Base-by-base conservation (phyloP, 139 green algal genomes). In the Tetraselmis striata region DNA sequence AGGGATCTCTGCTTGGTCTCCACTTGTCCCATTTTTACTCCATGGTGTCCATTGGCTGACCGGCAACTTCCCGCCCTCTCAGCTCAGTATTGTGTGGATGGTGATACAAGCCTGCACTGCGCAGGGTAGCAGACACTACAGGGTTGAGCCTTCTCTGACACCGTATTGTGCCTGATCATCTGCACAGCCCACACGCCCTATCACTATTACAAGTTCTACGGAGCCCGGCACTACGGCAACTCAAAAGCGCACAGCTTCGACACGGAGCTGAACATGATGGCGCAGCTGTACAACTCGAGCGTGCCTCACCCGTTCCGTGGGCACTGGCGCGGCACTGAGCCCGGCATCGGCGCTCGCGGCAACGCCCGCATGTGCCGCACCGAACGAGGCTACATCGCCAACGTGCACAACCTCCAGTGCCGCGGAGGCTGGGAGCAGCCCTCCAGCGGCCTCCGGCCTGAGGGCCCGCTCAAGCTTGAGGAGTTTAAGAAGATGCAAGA, bases 221-320 rank as follows among this genome's bases (percentile, higher is more conserved):
- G 74, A 2, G 25, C 74, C 74, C 74, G 74, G 2, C 26, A 28
- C 26, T 29, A 77, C 74, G 74, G 74, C 23, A 77, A 77, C 74
- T 31, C 74, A 2, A 28, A 77, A 29, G 74, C 74, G n/a, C 74
- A 77, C 74, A 31, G 26, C 74, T 77, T 77, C 25, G 74, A 77
- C 74, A 77, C 74, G 74, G 74, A 77, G 74, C 45, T 67, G 11
- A 67, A 67, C 45, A 67, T 67, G 45, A 67, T 67, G 45, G 45
- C 45, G 45, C 45, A 67, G 18, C 45, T 67, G 45, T 67, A 67
- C 45, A 67, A 67, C 45, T 18, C 5, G 11, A 67, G 45, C 45
- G 18, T 5, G 11, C 45, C 45, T 5, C 45, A 67, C 45, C 45
- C 45, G 11, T 67, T 67, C 45, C 5, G 45, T 18, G 45, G 45